Base-by-base conservation (phyloP, 2,329 filamentous ascomycete species). In the Sporothrix sp. region DNA sequence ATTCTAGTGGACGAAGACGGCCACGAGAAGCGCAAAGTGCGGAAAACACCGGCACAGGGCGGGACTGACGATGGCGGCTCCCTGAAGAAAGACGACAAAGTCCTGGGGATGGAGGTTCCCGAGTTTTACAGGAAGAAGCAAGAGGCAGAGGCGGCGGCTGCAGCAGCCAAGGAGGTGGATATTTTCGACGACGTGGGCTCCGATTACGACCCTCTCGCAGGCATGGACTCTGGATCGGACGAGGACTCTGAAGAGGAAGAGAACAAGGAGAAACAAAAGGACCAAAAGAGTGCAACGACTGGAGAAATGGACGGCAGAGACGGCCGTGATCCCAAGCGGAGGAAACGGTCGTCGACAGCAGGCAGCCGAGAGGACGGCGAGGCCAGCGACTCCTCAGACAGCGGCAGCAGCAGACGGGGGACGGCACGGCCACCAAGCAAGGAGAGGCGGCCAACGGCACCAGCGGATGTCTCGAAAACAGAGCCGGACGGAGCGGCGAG, bases 201-300 rank as follows among this genome's bases (percentile, higher is more conserved):
- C 51, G 81, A 85, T 58, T 85, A 85, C 60, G 74, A 85, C 60
- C 82, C 82, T 1, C 64, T 85, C 37, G 81, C 79, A 3, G 81
- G 72, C 6, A 66, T 85, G 57, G 72, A 66, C 65, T 60, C 68
- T 11, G 47, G 35, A 16, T 68, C 68, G 1, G 68, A 70, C 33
- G 66, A 69, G 3, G 65, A 67, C 2, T 28, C 61, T 57, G 53
- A 63, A 57, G 40, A 43, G 28, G 32, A 35, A 11, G 58, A 61
- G 3, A 55, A 57, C 23, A 10, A 54, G 23, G 33, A 45, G 11
- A 39, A 32, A 6, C 3, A 25, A 42, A 50, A 60, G 23, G 56
- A 60, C n/a, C n/a, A n/a, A n/a, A n/a, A n/a, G n/a, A n/a, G n/a
- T n/a, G n/a, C n/a, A n/a, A n/a, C n/a, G n/a, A n/a, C n/a, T n/a